phyloP scores from a whole-genome alignment of 306 rosid species.

The Acmispon strigosus region DNA sequence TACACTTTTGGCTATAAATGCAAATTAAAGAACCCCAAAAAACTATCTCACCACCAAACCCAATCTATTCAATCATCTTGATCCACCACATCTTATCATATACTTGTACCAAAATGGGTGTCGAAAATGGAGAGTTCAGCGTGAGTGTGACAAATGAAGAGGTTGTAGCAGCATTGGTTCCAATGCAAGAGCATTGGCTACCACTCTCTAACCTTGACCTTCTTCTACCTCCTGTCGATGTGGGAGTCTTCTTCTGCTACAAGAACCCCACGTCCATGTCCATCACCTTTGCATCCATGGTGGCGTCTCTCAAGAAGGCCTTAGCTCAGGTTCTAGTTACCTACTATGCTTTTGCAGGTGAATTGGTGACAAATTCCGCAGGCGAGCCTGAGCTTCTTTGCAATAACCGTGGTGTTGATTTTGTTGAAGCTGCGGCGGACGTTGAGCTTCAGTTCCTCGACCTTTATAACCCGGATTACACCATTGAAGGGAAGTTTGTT shows the following conservation, averaged over 20 bases:
- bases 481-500: slow-evolving; percentile 56
- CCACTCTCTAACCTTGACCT: slow-evolving; percentile 79
- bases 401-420: slow-evolving; percentile 80
- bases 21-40: no score
- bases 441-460: slow-evolving; percentile 43
- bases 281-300: slow-evolving; percentile 25
- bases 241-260: slow-evolving; percentile 69
- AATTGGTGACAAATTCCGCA: slow-evolving; percentile 36
- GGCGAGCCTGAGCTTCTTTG: slow-evolving; percentile 76
- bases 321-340: slow-evolving; percentile 42
- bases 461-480: slow-evolving; percentile 51
- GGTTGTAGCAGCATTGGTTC: slow-evolving; percentile 50
- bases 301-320: slow-evolving; percentile 39
- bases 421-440: slow-evolving; percentile 55
- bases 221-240: slow-evolving; percentile 55
- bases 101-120: neutral
- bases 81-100: no score
- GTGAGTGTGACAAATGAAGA: slow-evolving; percentile 39
- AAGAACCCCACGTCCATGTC: neutral
- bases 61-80: no score
- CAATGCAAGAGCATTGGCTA: slow-evolving; percentile 65
- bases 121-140: slow-evolving; percentile 2
- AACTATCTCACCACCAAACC: no score
- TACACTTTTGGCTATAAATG: no score
- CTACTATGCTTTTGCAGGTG: slow-evolving; percentile 59